phyloP scores from a whole-genome alignment of 78 protist genomes.

The Emiliania huxleyi region DNA sequence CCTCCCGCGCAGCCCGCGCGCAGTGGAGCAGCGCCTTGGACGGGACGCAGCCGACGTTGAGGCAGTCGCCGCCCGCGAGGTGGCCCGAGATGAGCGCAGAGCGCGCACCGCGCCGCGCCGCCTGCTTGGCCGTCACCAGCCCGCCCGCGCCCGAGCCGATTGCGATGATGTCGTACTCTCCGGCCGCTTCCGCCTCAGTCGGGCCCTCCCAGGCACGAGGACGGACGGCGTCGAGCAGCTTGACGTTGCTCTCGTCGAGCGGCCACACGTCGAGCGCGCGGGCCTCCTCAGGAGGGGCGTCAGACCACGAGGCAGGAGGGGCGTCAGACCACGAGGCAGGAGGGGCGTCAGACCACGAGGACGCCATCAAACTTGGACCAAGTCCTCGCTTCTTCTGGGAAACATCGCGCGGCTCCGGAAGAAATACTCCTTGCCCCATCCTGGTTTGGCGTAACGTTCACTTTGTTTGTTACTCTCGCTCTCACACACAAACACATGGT shows the following conservation, averaged over 20 bases:
- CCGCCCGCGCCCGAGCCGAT: slow-evolving; percentile 72
- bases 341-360: no score
- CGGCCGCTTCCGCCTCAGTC: background rate
- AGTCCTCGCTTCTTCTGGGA: no score
- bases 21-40: slow-evolving; percentile 58
- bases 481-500: no score
- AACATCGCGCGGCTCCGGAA: no score
- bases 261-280: slow-evolving; percentile 1
- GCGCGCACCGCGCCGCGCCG: slow-evolving; percentile 34
- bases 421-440: no score
- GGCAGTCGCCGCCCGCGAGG: slow-evolving; percentile 73
- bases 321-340: no score
- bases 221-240: slow-evolving; percentile 32
- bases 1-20: slow-evolving; percentile 19
- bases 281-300: no score
- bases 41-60: slow-evolving; percentile 76
- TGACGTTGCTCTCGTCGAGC: slow-evolving; percentile 23
- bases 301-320: no score
- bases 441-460: no score
- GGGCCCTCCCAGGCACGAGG: slow-evolving; percentile 39
- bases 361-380: no score
- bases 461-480: no score
- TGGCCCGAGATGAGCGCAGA: slow-evolving; percentile 57
- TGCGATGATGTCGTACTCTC: slow-evolving; percentile 48
- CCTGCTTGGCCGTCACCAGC: slow-evolving; percentile 48